Percentiles rank a stretch among this genome's conserved stretches.
phyloP scores from a whole-genome alignment of 345 rosid genomes.

The Gossypium longicalyx region DNA sequence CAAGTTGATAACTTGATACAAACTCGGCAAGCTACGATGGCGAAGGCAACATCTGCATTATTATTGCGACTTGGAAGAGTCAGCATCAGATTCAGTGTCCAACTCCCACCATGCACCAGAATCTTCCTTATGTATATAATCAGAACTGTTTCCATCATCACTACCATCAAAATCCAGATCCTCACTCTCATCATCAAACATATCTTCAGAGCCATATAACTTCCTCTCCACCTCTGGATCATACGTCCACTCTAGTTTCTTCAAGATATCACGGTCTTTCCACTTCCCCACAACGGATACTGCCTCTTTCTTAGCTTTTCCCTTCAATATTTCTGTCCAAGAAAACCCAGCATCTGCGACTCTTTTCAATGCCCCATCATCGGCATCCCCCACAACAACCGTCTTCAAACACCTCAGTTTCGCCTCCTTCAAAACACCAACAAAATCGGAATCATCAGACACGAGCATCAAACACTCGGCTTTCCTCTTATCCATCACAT shows the following conservation, averaged over 20 bases:
- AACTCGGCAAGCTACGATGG: neutral
- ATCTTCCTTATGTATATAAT: slow-evolving; percentile 23
- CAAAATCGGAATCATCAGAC: slow-evolving; percentile 81
- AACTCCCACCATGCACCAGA: slow-evolving; percentile 67
- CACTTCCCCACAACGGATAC: slow-evolving; percentile 61
- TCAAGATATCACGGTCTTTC: slow-evolving; percentile 66
- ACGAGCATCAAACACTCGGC: slow-evolving; percentile 78
- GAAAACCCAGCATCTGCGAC: slow-evolving; percentile 71
- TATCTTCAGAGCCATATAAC: slow-evolving; percentile 19
- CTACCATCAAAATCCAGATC: slow-evolving; percentile 20
- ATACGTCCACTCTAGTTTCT: slow-evolving; percentile 74
- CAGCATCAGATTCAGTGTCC: slow-evolving; percentile 38
- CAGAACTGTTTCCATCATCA: slow-evolving; percentile 23
- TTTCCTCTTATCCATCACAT: slow-evolving; percentile 66
- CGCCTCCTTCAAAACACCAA: slow-evolving; percentile 59
- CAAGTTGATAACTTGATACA: neutral
- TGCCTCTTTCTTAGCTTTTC: slow-evolving; percentile 86
- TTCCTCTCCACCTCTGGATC: slow-evolving; percentile 46
- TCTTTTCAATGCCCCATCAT: slow-evolving; percentile 62
- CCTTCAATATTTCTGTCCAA: slow-evolving; percentile 77
- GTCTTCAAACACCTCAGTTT: slow-evolving; percentile 71
- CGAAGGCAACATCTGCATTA: neutral
- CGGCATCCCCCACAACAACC: slow-evolving; percentile 71
- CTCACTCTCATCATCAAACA: slow-evolving; percentile 23
- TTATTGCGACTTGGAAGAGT: slow-evolving; percentile 10